Evolutionary conservation across 768 basidiomycete species (phyloP).

Genomic region (Tulasnella sp.): DNA sequence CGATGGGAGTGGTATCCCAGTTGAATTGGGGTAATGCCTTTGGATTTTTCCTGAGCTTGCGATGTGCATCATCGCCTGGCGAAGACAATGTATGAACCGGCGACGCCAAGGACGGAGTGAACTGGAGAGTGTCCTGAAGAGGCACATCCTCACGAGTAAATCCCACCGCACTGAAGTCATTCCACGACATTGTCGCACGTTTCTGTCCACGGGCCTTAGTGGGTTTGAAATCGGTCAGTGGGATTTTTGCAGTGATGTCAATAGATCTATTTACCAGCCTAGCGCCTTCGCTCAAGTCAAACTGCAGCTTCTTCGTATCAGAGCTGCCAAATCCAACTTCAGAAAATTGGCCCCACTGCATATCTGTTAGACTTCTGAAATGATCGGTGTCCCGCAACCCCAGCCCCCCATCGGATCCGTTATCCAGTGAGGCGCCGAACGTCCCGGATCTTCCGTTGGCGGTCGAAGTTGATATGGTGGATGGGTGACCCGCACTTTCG

Average conservation of each 20-base stretch:
- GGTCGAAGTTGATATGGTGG: background rate
- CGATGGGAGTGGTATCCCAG: conserved; percentile 84
- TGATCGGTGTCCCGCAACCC: conserved; percentile 32
- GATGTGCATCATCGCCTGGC: conserved; percentile 58
- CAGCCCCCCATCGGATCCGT: background rate
- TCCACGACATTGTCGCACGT: conserved; percentile 80
- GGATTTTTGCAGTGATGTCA: background rate
- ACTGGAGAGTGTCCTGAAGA: conserved; percentile 71
- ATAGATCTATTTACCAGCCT: conserved; percentile 38
- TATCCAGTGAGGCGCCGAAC: conserved; percentile 5
- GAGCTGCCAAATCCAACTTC: conserved; percentile 58
- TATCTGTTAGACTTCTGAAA: conserved; percentile 70
- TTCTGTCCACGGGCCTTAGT: conserved; percentile 59
- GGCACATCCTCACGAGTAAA: conserved; percentile 72
- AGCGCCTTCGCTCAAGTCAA: conserved; percentile 86
- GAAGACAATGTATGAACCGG: conserved; percentile 61
- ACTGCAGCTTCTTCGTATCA: conserved; percentile 66
- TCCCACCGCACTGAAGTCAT: conserved; percentile 73
- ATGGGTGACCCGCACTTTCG: background rate
- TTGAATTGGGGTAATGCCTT: conserved; percentile 74
- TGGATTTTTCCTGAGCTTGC: conserved; percentile 76
- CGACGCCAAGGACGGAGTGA: conserved; percentile 46
- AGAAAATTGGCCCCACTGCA: conserved; percentile 91
- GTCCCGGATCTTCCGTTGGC: background rate
- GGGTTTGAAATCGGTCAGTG: conserved; percentile 27